Evolutionary conservation across 129 eudicot genomes (phyloP), one percentile per base, ranked within the genome.

Genomic region (Smallanthus sonchifolius): DNA sequence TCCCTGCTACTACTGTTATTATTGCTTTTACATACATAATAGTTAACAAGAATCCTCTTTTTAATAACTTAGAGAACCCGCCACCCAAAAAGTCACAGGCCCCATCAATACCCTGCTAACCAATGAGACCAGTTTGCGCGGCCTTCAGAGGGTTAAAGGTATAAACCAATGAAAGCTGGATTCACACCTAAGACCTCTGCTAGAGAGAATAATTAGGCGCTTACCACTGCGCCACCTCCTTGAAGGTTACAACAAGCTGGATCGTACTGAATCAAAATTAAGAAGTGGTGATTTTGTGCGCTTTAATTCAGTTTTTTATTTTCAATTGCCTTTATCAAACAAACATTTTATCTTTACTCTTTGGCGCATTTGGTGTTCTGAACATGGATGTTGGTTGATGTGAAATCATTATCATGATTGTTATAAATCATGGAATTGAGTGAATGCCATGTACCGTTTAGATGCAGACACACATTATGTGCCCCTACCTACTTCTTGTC

Each of bases 401-500:
- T 36, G 56, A 55, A 39, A 51, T 64, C 65, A 32, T 64, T 64
- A 17, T 35, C 39, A 14, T 42, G 49, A 24, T 39, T 32, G 36
- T 44, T 77, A 61, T 34, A 60, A 79, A 49, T 32, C 9, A 49
- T 72, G 72, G 28, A 72, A 16, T 57, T 61, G 72, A 62, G 63
- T 70, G n/a, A 62, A 62, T 60, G 71, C 11, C 72, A 70, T 70
- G 68, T 44, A 72, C 19, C 60, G 9, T 56, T 72, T 52, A 7
- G 70, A 68, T 72, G 66, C 67, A 51, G 64, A 79, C 78, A 79
- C 52, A 57, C 77, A 71, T 68, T 71, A 32, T 64, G 37, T 63
- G 74, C 73, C 83, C 77, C 72, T 40, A 62, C 73, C 59, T 64
- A 79, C 72, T 65, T 32, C 34, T 39, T 71, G 77, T 78, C 62